Evolutionary conservation across 306 rosid species (phyloP).

Genomic region (Erythrophleum fordii): DNA sequence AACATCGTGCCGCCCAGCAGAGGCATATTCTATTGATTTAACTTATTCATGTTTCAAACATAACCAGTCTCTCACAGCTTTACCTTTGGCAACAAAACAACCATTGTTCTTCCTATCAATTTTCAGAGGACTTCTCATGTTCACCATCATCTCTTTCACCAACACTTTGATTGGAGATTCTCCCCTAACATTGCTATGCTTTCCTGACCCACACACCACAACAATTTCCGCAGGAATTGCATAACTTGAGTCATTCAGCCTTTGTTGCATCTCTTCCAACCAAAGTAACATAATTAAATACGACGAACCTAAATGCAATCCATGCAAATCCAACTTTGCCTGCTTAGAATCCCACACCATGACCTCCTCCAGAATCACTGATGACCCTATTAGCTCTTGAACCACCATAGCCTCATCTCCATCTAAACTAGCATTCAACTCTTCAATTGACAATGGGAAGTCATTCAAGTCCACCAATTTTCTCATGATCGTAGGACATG

Average conservation of each 20-base stretch:
- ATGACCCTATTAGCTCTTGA: conserved; percentile 55
- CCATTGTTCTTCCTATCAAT: conserved; percentile 72
- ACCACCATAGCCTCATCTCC: conserved; percentile 73
- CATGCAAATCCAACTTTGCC: conserved; percentile 85
- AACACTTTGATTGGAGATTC: conserved; percentile 65
- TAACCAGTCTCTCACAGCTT: conserved; percentile 65
- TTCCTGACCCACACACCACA: conserved; percentile 74
- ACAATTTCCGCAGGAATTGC: conserved; percentile 54
- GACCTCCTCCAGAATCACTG: conserved; percentile 58
- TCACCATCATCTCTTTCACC: conserved; percentile 68
- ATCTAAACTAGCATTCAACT: conserved; percentile 45
- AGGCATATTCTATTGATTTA: background rate
- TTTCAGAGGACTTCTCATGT: conserved; percentile 64
- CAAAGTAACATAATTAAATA: conserved; percentile 73
- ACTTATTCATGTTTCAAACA: background rate
- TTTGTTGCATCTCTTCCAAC: conserved; percentile 63
- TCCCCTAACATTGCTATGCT: conserved; percentile 79
- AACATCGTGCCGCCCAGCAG: background rate
- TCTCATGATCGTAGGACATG: conserved; percentile 53
- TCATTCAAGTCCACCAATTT: conserved; percentile 48
- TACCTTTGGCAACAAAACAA: conserved; percentile 83
- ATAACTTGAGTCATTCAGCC: conserved; percentile 40
- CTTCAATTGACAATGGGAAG: conserved; percentile 55
- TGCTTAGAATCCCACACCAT: conserved; percentile 70
- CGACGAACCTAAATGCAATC: conserved; percentile 70